phyloP scores from a whole-genome alignment of 306 rosid genomes.

The Medicago truncatula region MtrunA17r5.0-ANR NC_053042.1:19428001-19428500 shows the following conservation, averaged over 20 bases:
- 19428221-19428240: not conserved
- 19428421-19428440: slow-evolving; percentile 9
- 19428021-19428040: not conserved
- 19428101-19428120: too few species aligned
- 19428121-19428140: too few species aligned
- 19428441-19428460: slow-evolving; percentile 57
- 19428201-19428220: not conserved
- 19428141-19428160: not conserved
- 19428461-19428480: slow-evolving; percentile 56
- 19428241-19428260: not conserved
- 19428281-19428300: not conserved
- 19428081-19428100: not conserved
- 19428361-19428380: too few species aligned
- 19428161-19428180: too few species aligned
- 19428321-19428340: not conserved
- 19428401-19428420: too few species aligned
- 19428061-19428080: not conserved
- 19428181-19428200: not conserved
- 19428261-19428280: not conserved
- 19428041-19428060: not conserved
- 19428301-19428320: not conserved
- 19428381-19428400: too few species aligned
- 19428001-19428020: too few species aligned
- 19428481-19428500: slow-evolving; percentile 52
- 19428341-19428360: too few species aligned